Evolutionary conservation across 2,329 filamentous ascomycete species (phyloP).

Genomic region (Alternaria incomplexa): DNA sequence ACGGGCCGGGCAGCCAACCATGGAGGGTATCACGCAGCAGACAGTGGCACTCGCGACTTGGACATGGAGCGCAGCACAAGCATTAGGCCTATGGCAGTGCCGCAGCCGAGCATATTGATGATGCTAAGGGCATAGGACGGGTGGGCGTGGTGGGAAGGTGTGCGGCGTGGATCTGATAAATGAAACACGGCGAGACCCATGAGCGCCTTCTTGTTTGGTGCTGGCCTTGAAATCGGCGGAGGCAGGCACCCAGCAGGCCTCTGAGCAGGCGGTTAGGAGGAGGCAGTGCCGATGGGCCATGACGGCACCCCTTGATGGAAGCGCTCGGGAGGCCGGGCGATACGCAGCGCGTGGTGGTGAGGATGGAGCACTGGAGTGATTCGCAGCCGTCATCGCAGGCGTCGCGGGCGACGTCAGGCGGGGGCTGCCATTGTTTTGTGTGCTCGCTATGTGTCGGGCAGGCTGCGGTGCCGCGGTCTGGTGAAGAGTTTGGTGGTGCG

Average conservation of each 20-base stretch:
- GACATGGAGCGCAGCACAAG: neutral
- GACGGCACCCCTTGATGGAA: conserved; percentile 15
- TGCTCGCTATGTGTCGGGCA: neutral
- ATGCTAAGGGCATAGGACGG: conserved; percentile 9
- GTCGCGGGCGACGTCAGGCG: neutral
- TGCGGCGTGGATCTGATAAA: conserved; percentile 27
- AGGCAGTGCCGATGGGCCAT: conserved; percentile 29
- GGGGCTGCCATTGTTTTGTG: neutral
- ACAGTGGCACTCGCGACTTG: conserved; percentile 4
- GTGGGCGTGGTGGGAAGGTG: conserved; percentile 4
- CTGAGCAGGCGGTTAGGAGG: conserved; percentile 31
- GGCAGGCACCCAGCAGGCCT: conserved; percentile 10
- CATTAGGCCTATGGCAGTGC: neutral
- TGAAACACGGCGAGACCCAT: conserved; percentile 30
- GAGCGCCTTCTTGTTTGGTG: conserved; percentile 33
- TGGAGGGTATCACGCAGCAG: conserved; percentile 6
- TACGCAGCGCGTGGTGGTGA: conserved; percentile 23
- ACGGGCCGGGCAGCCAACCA: conserved; percentile 32
- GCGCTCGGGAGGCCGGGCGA: conserved; percentile 35
- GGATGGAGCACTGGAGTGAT: neutral
- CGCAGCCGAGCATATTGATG: conserved; percentile 5
- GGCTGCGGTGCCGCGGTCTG: neutral
- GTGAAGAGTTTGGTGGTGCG: neutral
- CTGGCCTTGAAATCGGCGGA: conserved; percentile 20
- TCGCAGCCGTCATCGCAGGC: neutral